phyloP scores from a whole-genome alignment of 345 rosid genomes.

The Excoecaria cochinchinensis region DNA sequence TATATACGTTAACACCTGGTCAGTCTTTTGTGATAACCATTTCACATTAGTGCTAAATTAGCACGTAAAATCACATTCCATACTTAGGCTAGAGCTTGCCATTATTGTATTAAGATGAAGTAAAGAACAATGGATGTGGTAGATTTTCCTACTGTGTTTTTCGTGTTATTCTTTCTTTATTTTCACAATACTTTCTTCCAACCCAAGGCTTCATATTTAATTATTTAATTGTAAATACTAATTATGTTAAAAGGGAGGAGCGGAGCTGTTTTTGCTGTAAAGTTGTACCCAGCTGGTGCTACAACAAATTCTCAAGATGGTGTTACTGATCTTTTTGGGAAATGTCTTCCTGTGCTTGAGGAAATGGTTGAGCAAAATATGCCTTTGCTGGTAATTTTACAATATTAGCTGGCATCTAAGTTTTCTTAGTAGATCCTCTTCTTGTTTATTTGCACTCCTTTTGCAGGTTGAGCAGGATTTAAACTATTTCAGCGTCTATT shows the following conservation, averaged over 20 bases:
- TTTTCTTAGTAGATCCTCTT: neutral
- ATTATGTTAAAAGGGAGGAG: constrained; percentile 55
- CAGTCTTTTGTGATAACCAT: no score
- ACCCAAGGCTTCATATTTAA: neutral
- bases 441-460: neutral
- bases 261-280: constrained; percentile 85
- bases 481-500: no score
- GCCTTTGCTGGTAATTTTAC: constrained; percentile 77
- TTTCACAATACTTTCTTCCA: neutral
- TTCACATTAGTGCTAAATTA: no score
- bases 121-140: neutral
- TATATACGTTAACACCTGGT: no score
- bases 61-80: neutral
- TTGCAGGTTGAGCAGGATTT: neutral
- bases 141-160: neutral
- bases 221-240: neutral
- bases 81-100: no score
- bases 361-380: constrained; percentile 80
- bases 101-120: neutral
- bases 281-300: constrained; percentile 96
- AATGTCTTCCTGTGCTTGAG: constrained; percentile 83
- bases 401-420: neutral
- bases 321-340: constrained; percentile 87
- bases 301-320: constrained; percentile 97
- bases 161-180: neutral